Evolutionary conservation across 2,329 filamentous ascomycete genomes (phyloP).

Genomic region (Chaetomium sp.): DNA sequence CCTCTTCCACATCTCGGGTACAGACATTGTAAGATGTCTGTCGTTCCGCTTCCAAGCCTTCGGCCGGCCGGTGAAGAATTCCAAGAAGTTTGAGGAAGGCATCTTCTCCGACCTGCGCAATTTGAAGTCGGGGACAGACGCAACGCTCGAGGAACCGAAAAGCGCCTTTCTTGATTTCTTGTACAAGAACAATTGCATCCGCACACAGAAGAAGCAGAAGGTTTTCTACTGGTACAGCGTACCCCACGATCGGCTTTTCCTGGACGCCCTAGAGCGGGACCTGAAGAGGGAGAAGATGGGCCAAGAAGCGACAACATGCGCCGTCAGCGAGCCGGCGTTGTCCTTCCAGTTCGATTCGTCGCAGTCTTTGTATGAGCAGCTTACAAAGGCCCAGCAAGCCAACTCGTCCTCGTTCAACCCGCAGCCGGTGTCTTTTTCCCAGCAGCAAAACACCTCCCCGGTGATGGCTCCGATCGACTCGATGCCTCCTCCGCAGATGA

Average conservation of each 20-base stretch:
- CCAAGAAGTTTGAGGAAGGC: slow-evolving; percentile 99
- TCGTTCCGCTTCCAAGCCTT: slow-evolving; percentile 99
- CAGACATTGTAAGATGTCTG: slow-evolving; percentile 95
- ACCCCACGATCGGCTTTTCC: slow-evolving; percentile 91
- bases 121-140: slow-evolving; percentile 95
- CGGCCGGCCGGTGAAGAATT: slow-evolving; percentile 96
- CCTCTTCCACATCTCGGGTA: slow-evolving; percentile 98
- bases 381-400: slow-evolving; percentile 98
- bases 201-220: slow-evolving; percentile 99
- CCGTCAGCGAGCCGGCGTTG: slow-evolving; percentile 91
- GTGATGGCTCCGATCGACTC: slow-evolving; percentile 85
- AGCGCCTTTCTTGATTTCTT: slow-evolving; percentile 97
- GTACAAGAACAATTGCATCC: slow-evolving; percentile 99
- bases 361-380: slow-evolving; percentile 96
- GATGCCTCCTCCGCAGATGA: slow-evolving; percentile 71
- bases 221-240: slow-evolving; percentile 99
- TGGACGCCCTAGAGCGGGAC: slow-evolving; percentile 94
- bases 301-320: slow-evolving; percentile 93
- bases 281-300: slow-evolving; percentile 99
- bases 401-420: slow-evolving; percentile 95
- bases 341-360: slow-evolving; percentile 99
- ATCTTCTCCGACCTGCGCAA: slow-evolving; percentile 99
- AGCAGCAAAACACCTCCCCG: slow-evolving; percentile 78
- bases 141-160: slow-evolving; percentile 96
- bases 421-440: slow-evolving; percentile 60